Percentiles rank a stretch among this genome's conserved stretches.
Evolutionary conservation across 164 flowering plant species (phyloP).

Genomic region (Stephania japonica): DNA sequence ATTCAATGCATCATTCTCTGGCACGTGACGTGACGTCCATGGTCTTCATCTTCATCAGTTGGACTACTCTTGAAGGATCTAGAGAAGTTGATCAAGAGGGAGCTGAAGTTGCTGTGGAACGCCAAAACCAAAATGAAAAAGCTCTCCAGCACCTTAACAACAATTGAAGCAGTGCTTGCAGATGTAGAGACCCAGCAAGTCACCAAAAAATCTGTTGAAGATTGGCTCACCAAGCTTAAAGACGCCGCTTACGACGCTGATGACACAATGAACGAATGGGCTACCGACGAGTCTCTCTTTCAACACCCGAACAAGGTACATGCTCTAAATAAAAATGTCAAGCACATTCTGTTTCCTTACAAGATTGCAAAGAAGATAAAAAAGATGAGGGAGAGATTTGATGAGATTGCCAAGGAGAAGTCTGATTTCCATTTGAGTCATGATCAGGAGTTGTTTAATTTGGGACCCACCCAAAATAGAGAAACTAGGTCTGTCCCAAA

Average conservation of each 20-base stretch:
- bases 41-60: no score
- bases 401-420: conserved; percentile 7
- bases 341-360: not conserved
- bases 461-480: not conserved
- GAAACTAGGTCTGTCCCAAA: not conserved
- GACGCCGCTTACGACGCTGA: conserved; percentile 5
- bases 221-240: conserved; percentile 5
- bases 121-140: no score
- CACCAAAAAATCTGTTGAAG: not conserved
- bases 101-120: no score
- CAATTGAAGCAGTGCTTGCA: not conserved
- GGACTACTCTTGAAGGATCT: no score
- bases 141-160: not conserved
- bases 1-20: no score
- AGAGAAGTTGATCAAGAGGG: no score
- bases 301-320: no score
- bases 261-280: conserved; percentile 1
- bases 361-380: not conserved
- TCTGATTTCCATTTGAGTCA: conserved; percentile 8
- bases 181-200: not conserved
- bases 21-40: no score
- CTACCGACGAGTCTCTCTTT: not conserved
- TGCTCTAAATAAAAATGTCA: not conserved
- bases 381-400: not conserved
- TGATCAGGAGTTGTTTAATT: not conserved